Conservation (phyloP, 768 basidiomycete species). For the Phlebiopsis flavidoalba region DNA sequence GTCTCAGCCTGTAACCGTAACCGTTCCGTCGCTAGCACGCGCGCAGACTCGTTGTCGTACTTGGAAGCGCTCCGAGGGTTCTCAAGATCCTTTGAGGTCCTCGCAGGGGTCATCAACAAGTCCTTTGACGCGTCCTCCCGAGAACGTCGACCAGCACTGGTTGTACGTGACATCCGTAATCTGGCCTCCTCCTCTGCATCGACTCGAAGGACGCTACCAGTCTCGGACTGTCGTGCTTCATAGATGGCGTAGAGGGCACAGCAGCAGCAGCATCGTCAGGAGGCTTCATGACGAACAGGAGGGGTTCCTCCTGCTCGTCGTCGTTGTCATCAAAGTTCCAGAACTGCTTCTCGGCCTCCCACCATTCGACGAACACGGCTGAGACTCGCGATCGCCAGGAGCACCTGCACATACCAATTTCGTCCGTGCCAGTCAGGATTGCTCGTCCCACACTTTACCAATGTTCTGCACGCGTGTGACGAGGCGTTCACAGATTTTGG, state of each 20-base stretch:
- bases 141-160: slow-evolving; percentile 47
- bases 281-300: slow-evolving; percentile 92
- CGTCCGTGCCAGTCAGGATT: slow-evolving; percentile 97
- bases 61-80: slow-evolving; percentile 30
- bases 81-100: slow-evolving; percentile 24
- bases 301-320: slow-evolving; percentile 84
- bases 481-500: slow-evolving; percentile 79
- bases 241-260: slow-evolving; percentile 35
- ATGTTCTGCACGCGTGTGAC: slow-evolving; percentile 90
- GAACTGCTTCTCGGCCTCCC: slow-evolving; percentile 99
- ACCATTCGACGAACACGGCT: slow-evolving; percentile 98
- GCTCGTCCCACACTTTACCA: slow-evolving; percentile 95
- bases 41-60: slow-evolving; percentile 69
- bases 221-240: slow-evolving; percentile 26
- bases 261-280: slow-evolving; percentile 50
- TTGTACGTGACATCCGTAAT: slow-evolving; percentile 43
- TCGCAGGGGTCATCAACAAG: slow-evolving; percentile 19
- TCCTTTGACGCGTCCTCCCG: slow-evolving; percentile 46
- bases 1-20: slow-evolving; percentile 88
- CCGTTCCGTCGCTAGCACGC: slow-evolving; percentile 84
- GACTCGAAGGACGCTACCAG: slow-evolving; percentile 38
- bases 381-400: slow-evolving; percentile 92
- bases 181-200: slow-evolving; percentile 49
- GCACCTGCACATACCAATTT: slow-evolving; percentile 96
- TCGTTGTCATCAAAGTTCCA: slow-evolving; percentile 98